A percentile compares a stretch with the other conserved stretches of the same genome.
Evolutionary conservation across 805 yeast genomes (phyloP).

Genomic region (Maudiozyma pseudohumilis): DNA sequence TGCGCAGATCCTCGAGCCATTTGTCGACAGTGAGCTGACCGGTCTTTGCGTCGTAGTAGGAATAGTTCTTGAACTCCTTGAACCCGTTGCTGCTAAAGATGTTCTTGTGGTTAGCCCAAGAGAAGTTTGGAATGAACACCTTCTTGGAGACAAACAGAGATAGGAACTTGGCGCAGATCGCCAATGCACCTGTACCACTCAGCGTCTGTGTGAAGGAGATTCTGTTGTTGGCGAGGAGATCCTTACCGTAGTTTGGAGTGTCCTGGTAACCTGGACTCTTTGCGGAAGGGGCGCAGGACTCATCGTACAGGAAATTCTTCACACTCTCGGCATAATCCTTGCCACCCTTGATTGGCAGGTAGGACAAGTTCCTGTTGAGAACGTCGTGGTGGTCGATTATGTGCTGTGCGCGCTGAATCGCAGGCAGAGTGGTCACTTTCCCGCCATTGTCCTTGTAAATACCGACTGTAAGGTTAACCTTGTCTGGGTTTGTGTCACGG

Average conservation of each 20-base stretch:
- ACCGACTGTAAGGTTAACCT: conserved; percentile 41
- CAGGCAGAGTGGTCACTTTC: conserved; percentile 32
- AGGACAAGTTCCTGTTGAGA: conserved; percentile 51
- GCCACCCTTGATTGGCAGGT: conserved; percentile 66
- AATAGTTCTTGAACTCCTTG: conserved; percentile 43
- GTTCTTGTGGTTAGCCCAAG: conserved; percentile 90
- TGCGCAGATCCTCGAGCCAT: conserved; percentile 47
- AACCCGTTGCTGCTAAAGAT: conserved; percentile 71
- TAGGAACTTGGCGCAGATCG: conserved; percentile 75
- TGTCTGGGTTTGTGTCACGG: conserved; percentile 49
- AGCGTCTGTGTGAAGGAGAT: conserved; percentile 81
- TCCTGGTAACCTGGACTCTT: neutral
- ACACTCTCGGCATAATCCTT: conserved; percentile 58
- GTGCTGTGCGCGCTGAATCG: conserved; percentile 23
- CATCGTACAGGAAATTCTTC: conserved; percentile 60
- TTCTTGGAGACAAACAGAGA: conserved; percentile 34
- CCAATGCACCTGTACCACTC: conserved; percentile 91
- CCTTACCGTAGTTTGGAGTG: conserved; percentile 31
- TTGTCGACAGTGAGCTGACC: conserved; percentile 59
- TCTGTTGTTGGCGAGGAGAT: conserved; percentile 49
- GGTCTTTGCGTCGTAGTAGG: conserved; percentile 52
- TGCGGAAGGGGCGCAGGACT: conserved; percentile 34
- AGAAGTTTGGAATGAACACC: conserved; percentile 72
- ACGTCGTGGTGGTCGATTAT: conserved; percentile 35
- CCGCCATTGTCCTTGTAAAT: conserved; percentile 88